Base-by-base conservation (phyloP, 768 basidiomycete genomes). In the Mycena vitilis region DNA sequence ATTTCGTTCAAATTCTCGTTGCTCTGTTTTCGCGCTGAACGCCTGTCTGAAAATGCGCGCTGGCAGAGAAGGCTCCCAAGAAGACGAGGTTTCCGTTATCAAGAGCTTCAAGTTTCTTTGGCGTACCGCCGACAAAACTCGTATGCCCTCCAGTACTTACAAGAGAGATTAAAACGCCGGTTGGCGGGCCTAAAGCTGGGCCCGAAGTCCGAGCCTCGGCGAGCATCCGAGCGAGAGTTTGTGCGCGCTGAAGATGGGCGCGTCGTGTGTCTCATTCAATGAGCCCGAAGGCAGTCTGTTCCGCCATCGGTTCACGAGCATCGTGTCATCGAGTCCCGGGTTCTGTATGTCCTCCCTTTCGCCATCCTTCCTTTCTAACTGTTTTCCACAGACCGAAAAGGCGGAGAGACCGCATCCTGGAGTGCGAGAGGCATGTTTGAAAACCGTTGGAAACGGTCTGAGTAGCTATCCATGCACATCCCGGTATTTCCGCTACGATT, bases 211-310 rank as follows among this genome's bases (percentile, higher is more conserved):
- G 30, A 30, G 30, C 30, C 30, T 97, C 0, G 94, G 94, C 3
- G 96, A 97, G 70, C 94, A 98, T 75, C 78, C 98, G 57, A 92
- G 87, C 63, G 96, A 98, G 79, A 95, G 85, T 74, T 79, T 97
- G 73, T 83, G 96, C 63, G 89, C 84, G 48, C 80, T 98, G 74
- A 95, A 95, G 89, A 95, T 94, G 59, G 48, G 86, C 80, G n/a
- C 52, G n/a, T n/a, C n/a, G n/a, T n/a, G n/a, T n/a, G n/a, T n/a
- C n/a, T n/a, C n/a, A n/a, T n/a, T n/a, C n/a, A n/a, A n/a, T n/a
- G n/a, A n/a, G n/a, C n/a, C n/a, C n/a, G n/a, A n/a, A n/a, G n/a
- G 96, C 30, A 98, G 96, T 76, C 81, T 96, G 40, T 97, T 97
- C 86, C 87, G 90, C 25, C 95, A 98, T 77, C 88, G 95, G 2